Conservation (phyloP, 2,329 filamentous ascomycete genomes). For the Teratosphaeria epicoccoides region DNA sequence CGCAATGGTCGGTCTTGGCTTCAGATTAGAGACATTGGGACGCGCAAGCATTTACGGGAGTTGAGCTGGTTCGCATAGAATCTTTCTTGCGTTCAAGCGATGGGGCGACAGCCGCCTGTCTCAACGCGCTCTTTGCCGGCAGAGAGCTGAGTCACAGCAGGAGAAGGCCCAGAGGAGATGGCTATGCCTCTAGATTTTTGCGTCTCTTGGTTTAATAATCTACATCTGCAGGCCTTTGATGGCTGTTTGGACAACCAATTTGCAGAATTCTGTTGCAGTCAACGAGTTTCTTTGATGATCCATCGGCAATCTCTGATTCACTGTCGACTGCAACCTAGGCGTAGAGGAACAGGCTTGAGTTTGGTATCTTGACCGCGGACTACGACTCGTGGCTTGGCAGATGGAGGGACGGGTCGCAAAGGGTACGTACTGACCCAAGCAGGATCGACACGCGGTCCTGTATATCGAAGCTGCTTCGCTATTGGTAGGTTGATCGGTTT, state of each 20-base stretch:
- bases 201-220: background rate
- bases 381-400: background rate
- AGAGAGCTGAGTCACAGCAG: background rate
- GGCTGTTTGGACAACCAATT: background rate
- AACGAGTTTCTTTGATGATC: background rate
- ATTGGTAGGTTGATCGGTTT: background rate
- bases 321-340: background rate
- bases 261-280: background rate
- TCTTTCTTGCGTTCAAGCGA: background rate
- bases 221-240: background rate
- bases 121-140: background rate
- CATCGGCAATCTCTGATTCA: background rate
- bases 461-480: background rate
- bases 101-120: background rate
- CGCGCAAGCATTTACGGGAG: conserved; percentile 10
- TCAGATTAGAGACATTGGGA: conserved; percentile 21
- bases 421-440: background rate
- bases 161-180: background rate
- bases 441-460: background rate
- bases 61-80: background rate
- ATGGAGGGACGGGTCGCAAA: background rate
- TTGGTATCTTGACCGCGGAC: background rate
- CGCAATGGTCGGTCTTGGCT: conserved; percentile 20
- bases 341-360: background rate
- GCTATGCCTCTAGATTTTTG: background rate